Evolutionary conservation across 176 grass and related monocot genomes (phyloP), one percentile per base, ranked within the genome.

Genomic region (Hyparrhenia diplandra): DNA sequence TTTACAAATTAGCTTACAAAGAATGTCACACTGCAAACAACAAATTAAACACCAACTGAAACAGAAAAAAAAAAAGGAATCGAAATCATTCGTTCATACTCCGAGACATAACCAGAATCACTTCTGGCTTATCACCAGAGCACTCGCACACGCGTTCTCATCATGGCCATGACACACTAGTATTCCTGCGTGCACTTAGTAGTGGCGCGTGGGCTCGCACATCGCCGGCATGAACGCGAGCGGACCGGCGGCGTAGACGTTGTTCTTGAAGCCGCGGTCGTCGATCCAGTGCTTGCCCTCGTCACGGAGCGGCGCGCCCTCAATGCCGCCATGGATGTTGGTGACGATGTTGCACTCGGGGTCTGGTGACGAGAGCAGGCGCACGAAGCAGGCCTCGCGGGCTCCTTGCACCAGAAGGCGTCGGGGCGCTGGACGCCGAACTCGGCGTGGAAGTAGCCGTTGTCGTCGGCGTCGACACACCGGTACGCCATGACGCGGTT

Each of bases 351-450:
- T 79, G 88, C 96, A 98, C 31, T 63, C 58, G 45, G 32, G 0
- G 46, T 93, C 76, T 3, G 92, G 88, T 18, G 96, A 98, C 10
- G n/a, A n/a, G 20, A 95, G 86, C 55, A 95, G 87, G 10, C 92
- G 88, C 47, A 73, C 92, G 63, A 73, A 88, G 86, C 96, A 98
- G 5, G 96, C 96, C 73, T 49, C 64, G 13, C n/a, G 9, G 1
- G 96, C n/a, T 90, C 47, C 8, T 55, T 54, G 11, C 0, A 5
- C 28, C 31, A 84, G 85, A 49, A 91, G 24, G 49, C 43, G 13
- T n/a, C 20, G 10, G 54, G 34, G 27, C 5, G 25, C 25, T 60
- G 12, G 3, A 87, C 87, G 64, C 82, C 69, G 58, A 95, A 84
- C 49, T 84, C 64, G 2, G 79, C 72, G 27, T 76, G 77, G 75